Percentiles rank a stretch among this genome's conserved stretches.
Evolutionary conservation across 1,139 yeast genomes (phyloP).

Genomic region (Pneumocystis jirovecii): DNA sequence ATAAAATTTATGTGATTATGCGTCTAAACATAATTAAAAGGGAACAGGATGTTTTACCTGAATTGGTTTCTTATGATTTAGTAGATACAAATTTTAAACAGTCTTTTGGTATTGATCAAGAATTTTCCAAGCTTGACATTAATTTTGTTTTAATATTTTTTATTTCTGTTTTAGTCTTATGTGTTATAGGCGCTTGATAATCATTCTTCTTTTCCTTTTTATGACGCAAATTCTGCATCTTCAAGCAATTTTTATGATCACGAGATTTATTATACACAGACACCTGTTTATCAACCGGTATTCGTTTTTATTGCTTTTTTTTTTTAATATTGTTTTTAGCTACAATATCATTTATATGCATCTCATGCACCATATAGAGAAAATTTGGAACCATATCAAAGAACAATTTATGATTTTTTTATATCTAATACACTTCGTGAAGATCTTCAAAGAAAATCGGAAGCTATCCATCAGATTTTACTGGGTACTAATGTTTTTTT

Average conservation of each 20-base stretch:
- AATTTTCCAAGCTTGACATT: background rate
- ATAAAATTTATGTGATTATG: background rate
- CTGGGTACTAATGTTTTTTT: slow-evolving; percentile 18
- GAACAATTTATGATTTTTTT: slow-evolving; percentile 53
- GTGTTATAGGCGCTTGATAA: background rate
- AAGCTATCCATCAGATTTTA: slow-evolving; percentile 60
- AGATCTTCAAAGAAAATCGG: slow-evolving; percentile 55
- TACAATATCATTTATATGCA: slow-evolving; percentile 74
- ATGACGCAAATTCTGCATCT: background rate
- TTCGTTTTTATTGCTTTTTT: background rate
- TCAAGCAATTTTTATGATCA: background rate
- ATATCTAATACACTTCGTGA: slow-evolving; percentile 62
- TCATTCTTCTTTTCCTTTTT: background rate
- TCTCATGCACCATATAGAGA: slow-evolving; percentile 74
- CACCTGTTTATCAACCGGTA: background rate
- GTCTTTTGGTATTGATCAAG: background rate
- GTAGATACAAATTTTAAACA: background rate
- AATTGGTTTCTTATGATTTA: background rate
- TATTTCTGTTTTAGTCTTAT: background rate
- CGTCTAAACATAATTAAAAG: background rate
- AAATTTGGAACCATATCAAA: slow-evolving; percentile 50
- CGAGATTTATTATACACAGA: background rate
- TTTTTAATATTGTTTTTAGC: background rate
- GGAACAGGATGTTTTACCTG: background rate
- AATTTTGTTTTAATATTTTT: background rate